Base-by-base conservation (phyloP, 2,329 filamentous ascomycete species). In the Stagonosporopsis cucurbitacearum region DNA sequence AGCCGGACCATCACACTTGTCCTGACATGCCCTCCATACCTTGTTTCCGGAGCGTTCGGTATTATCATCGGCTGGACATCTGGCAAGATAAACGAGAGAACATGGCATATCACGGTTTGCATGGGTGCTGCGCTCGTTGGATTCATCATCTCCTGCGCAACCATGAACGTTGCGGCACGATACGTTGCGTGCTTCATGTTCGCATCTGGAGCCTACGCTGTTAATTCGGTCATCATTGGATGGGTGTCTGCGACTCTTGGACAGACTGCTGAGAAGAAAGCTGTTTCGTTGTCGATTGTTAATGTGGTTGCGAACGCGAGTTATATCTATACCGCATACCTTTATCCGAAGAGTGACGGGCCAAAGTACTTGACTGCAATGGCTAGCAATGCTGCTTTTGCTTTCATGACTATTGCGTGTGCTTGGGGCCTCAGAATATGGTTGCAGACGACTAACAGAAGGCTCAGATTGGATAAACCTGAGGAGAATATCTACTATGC, bases 1-100 rank as follows among this genome's bases (percentile, higher is more conserved):
- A 75, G 70, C 51, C 77, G 71, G 0, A 83, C 79, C 2, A 75
- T 82, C 44, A 83, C 82, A 0, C 75, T 84, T 0, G 75, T 81
- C 9, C 76, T 85, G 54, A 84, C 81, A 4, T 58, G 56, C 4
- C 68, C 65, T 15, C 67, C 65, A 1, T 65, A 59, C 4, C 61
- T 70, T 0, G 58, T 69, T 23, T 59, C 64, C 6, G 65, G 62
- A 12, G 37, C 39, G 1, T 30, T 76, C 19, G 71, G 69, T 2
- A 70, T 78, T 42, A 42, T 63, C 3, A 63, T 72, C 35, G 72
- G 67, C 3, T 72, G 69, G 49, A 70, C 68, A 6, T 77, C 75
- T 6, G 75, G 75, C 13, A 70, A 65, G 23, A 72, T 63, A 62
- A 78, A 78, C 47, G 75, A 78, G 44, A 63, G 73, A 6, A 77